Evolutionary conservation across 768 basidiomycete genomes (phyloP), one percentile per base, ranked within the genome.

Genomic region (Trametes elegans): DNA sequence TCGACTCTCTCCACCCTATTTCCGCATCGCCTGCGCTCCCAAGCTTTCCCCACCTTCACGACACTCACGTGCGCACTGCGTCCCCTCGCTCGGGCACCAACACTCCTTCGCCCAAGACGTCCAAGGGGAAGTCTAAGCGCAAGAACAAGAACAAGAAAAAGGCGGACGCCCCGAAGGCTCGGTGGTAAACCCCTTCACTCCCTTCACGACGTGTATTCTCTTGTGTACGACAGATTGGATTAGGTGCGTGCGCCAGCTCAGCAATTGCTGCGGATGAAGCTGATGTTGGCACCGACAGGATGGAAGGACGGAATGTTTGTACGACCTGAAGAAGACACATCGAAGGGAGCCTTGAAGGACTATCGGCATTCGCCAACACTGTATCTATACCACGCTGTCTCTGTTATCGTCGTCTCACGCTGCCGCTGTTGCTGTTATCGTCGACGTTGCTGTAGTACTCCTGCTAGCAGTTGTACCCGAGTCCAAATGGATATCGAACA

Each of bases 1-100:
- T 84, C 39, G 74, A 80, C 47, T 68, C 66, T 47, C 66, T 80
- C 38, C 73, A 75, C 31, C 73, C 73, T 28, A 42, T 46, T 38
- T 49, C 47, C 24, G 42, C 35, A 29, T 55, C 41, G 8, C 39
- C 40, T 14, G n/a, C 29, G 41, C 14, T 28, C 35, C 55, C 28
- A 35, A 35, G 3, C 1, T 44, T 7, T 36, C 18, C 18, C 16
- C 31, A 10, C 42, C 28, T 11, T 5, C 36, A n/a, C 2, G 18
- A n/a, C n/a, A 19, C 47, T 5, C 34, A 31, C 26, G 23, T 43
- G 19, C 35, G 28, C 28, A 8, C 42, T 24, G 32, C 26, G 3
- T 45, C 55, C 7, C 42, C 42, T 32, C 29, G n/a, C 47, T 29
- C 18, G 13, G 28, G 21, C 2, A 23, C 40, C 27, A 26, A 5